A percentile compares a stretch with the other conserved stretches of the same genome.
These are phyloP conservation scores for Dillenia turbinata DNA, from an alignment of 164 flowering plant genomes.

Conservation along the genomic window DNA sequence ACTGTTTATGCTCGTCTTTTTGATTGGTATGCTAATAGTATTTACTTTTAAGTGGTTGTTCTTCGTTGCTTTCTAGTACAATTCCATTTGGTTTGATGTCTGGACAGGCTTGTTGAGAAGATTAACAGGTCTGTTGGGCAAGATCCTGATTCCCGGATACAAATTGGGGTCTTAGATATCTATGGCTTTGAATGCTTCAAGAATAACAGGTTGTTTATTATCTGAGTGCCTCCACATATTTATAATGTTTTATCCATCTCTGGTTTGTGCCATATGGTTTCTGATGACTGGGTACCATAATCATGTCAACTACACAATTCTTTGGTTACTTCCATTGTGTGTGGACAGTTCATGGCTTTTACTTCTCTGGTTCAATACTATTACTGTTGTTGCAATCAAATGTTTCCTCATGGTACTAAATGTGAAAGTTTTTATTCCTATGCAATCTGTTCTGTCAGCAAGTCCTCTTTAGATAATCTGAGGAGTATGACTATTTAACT, in stretches of 20 bases:
- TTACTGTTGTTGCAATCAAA: no score
- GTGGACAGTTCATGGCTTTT: no score
- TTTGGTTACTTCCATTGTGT: no score
- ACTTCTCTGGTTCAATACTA: no score
- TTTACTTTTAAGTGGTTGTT: slow-evolving; percentile 1
- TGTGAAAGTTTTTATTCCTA: no score
- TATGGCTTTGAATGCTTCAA: slow-evolving; percentile 95
- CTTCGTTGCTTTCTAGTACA: background rate
- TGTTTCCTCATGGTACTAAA: no score
- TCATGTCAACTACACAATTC: no score
- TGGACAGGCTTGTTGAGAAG: slow-evolving; percentile 90
- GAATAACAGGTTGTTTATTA: slow-evolving; percentile 55
- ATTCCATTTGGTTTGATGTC: slow-evolving; percentile 3
- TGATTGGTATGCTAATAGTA: slow-evolving; percentile 63
- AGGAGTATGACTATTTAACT: no score
- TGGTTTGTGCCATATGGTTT: no score
- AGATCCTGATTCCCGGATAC: slow-evolving; percentile 63
- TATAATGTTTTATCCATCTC: background rate
- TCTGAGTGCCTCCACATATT: background rate
- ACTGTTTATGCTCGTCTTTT: slow-evolving; percentile 86
- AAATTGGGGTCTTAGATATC: slow-evolving; percentile 94
- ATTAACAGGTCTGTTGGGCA: slow-evolving; percentile 95
- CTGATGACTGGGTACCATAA: no score
- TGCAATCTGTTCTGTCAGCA: no score
- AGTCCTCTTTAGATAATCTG: no score